Conservation (phyloP, 2,329 filamentous ascomycete genomes). For the Botryotinia globosa region DNA sequence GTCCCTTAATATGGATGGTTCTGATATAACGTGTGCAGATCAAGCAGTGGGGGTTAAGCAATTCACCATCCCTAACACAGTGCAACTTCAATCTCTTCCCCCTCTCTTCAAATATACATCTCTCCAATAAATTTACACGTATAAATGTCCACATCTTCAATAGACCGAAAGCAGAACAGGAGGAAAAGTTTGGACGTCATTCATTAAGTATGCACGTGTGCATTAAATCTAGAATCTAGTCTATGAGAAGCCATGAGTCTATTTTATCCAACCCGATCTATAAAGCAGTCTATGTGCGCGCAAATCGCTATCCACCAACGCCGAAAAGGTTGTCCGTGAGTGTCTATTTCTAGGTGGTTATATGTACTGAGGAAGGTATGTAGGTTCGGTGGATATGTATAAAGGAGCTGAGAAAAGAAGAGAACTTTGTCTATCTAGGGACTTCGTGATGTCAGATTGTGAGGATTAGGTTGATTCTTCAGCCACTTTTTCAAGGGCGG, state of each 20-base stretch:
- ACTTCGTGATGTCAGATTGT: neutral
- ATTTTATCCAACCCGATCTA: slow-evolving; percentile 7
- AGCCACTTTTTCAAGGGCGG: neutral
- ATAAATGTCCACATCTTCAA: neutral
- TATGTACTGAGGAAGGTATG: neutral
- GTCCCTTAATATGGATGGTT: neutral
- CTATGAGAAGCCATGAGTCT: slow-evolving; percentile 3
- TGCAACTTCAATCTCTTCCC: neutral
- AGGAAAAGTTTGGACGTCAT: neutral
- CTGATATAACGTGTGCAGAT: neutral
- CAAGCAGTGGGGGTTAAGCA: neutral
- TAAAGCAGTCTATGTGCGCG: neutral
- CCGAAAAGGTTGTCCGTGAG: neutral
- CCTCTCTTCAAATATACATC: neutral
- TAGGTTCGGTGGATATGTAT: neutral
- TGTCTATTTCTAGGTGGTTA: neutral
- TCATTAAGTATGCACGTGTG: neutral
- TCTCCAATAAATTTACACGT: neutral
- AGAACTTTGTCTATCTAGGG: neutral
- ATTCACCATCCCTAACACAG: neutral
- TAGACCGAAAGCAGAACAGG: neutral
- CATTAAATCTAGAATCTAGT: slow-evolving; percentile 13
- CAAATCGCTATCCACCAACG: neutral
- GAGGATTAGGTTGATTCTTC: neutral
- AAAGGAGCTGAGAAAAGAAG: neutral